A percentile compares a stretch with the other conserved stretches of the same genome.
phyloP scores from a whole-genome alignment of 495 filamentous ascomycete genomes.

The Polyplosphaeria fusca region DNA sequence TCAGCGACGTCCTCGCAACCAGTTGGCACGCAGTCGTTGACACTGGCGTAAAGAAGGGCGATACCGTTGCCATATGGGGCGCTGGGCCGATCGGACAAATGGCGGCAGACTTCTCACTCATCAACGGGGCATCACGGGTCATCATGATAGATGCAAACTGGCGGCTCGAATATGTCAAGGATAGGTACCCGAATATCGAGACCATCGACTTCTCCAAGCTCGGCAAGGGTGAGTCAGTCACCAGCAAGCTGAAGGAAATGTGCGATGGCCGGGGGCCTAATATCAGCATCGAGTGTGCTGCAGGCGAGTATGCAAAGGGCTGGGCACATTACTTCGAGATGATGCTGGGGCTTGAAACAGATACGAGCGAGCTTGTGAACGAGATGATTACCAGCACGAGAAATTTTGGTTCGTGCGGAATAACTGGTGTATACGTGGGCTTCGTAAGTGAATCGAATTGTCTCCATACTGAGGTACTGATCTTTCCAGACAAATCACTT shows the following conservation, averaged over 20 bases:
- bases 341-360: slow-evolving; percentile 72
- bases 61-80: slow-evolving; percentile 83
- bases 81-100: slow-evolving; percentile 77
- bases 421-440: slow-evolving; percentile 81
- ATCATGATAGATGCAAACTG: slow-evolving; percentile 82
- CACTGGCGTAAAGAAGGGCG: slow-evolving; percentile 73
- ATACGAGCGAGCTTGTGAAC: slow-evolving; percentile 82
- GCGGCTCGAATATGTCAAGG: slow-evolving; percentile 64
- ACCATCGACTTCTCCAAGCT: slow-evolving; percentile 56
- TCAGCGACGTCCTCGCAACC: slow-evolving; percentile 77
- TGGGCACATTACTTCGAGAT: slow-evolving; percentile 77
- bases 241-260: slow-evolving; percentile 69
- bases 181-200: slow-evolving; percentile 62
- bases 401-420: slow-evolving; percentile 69
- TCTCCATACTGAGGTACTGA: not conserved
- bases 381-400: slow-evolving; percentile 79
- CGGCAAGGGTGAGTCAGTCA: slow-evolving; percentile 57
- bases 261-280: slow-evolving; percentile 65
- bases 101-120: slow-evolving; percentile 66
- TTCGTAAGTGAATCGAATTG: slow-evolving; percentile 55
- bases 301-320: slow-evolving; percentile 81
- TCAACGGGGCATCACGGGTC: slow-evolving; percentile 69
- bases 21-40: slow-evolving; percentile 81
- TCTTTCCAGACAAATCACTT: slow-evolving; percentile 66
- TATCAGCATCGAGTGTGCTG: slow-evolving; percentile 77